Base-by-base conservation (phyloP, 305 asterid genomes). In the Striga hermonthica region DNA sequence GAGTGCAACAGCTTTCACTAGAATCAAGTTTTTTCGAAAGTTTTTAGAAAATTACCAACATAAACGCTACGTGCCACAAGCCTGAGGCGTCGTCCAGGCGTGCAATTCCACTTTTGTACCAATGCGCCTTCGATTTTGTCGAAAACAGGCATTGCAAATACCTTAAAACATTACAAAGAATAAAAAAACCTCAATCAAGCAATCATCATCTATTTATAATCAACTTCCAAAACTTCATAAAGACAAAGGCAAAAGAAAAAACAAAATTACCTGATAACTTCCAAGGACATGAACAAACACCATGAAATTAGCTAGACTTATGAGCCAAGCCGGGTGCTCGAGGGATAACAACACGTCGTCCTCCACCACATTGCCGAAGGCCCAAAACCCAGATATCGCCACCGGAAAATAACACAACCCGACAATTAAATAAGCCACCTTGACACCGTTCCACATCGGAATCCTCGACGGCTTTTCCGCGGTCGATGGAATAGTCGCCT, bases 401-500 rank as follows among this genome's bases (percentile, higher is more conserved):
- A 79, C 82, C 1, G 84, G 78, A 7, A 82, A 76, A 49, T 79
- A 82, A 13, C 84, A 82, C 16, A 70, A 0, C 5, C 74, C 84
- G 6, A 79, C 84, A 35, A 82, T 65, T 0, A 60, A 4, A 43
- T 82, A 79, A 5, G 84, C 84, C 9, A 62, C 79, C 1, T 63
- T 8, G 0, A 75, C 79, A 0, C 84, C 87, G 12, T 31, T 63
- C 73, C 81, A 66, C 87, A 82, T 82, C 0, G 87, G 77, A 48
- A 31, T 60, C 57, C 66, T 74, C 6, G 82, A 82, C 10, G 79
- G 76, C 4, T 57, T 72, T 14, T 71, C 79, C 0, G 74, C 76
- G 0, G 84, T 66, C 4, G 87, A 82, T 6, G 87, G 87, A 7
- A 82, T 82, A 0, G 87, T 82, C 7, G 84, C 87, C 75, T 75